Percentiles rank a stretch among this genome's conserved stretches.
These are phyloP conservation scores for Candida endomychidarum DNA, from an alignment of 805 yeast species.

Conservation along the genomic window DNA sequence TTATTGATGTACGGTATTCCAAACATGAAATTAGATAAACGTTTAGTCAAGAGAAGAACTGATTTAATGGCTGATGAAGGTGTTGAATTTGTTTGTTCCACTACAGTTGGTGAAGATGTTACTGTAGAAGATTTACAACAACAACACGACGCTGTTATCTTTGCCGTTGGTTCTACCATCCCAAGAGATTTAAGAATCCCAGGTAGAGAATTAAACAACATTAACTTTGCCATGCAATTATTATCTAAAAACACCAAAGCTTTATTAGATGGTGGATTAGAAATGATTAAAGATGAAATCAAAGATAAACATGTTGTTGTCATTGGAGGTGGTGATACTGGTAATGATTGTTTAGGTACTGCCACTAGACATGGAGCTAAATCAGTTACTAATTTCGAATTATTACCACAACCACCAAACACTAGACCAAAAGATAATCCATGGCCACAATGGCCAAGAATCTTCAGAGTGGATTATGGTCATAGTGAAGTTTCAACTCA, in stretches of 20 bases:
- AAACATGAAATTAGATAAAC: conserved; percentile 95
- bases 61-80: conserved; percentile 92
- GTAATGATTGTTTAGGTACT: conserved; percentile 98
- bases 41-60: conserved; percentile 88
- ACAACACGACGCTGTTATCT: conserved; percentile 76
- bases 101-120: conserved; percentile 83
- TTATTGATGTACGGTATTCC: conserved; percentile 98
- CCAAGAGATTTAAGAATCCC: conserved; percentile 94
- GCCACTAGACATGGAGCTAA: conserved; percentile 96
- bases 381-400: conserved; percentile 90
- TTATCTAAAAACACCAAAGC: conserved; percentile 86
- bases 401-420: conserved; percentile 87
- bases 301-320: conserved; percentile 91
- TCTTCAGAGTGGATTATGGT: conserved; percentile 97
- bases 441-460: conserved; percentile 99
- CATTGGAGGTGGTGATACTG: conserved; percentile 99
- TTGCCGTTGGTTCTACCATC: conserved; percentile 93
- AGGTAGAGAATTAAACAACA: conserved; percentile 86
- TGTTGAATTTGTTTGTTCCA: conserved; percentile 68
- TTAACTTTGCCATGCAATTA: conserved; percentile 93
- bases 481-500: conserved; percentile 93
- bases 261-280: conserved; percentile 76
- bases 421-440: conserved; percentile 92
- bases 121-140: conserved; percentile 66
- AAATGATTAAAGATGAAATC: conserved; percentile 65